Conservation (phyloP, 2,329 filamentous ascomycete genomes). For the Mariannaea elegans region DNA sequence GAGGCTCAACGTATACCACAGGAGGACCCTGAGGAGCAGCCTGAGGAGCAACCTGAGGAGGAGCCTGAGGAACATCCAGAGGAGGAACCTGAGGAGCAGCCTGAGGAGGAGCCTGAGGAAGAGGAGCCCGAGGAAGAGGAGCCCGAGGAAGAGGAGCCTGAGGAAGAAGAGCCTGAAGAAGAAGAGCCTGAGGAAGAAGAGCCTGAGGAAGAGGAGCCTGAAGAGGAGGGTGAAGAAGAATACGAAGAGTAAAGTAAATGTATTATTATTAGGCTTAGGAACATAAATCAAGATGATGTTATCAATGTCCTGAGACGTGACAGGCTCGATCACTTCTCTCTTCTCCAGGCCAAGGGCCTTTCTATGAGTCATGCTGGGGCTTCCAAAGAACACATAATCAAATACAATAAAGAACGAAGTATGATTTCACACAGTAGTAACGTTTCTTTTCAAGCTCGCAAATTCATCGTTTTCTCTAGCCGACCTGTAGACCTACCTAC, state of each 20-base stretch:
- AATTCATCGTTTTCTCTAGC: too few relatives aligned
- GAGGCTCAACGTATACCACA: neutral
- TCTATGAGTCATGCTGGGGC: too few relatives aligned
- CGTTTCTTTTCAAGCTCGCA: too few relatives aligned
- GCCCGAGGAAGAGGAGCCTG: neutral
- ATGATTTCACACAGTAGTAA: too few relatives aligned
- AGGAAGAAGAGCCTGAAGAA: neutral
- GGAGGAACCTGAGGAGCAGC: neutral
- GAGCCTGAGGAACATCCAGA: neutral
- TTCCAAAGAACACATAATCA: too few relatives aligned
- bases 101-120: neutral
- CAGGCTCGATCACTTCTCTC: too few relatives aligned
- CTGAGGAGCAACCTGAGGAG: neutral
- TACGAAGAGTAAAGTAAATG: neutral
- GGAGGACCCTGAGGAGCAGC: neutral
- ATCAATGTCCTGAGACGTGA: neutral
- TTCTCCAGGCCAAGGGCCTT: too few relatives aligned
- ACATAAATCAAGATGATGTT: neutral
- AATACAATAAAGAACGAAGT: too few relatives aligned
- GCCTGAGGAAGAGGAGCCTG: neutral
- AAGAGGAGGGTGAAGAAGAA: neutral
- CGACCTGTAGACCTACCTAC: too few relatives aligned
- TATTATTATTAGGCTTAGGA: neutral
- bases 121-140: neutral
- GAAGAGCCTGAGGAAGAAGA: neutral